These are phyloP conservation scores for Schoenoplectus triqueter DNA, from an alignment of 202 grass and related monocot species.

Conservation along the genomic window DNA sequence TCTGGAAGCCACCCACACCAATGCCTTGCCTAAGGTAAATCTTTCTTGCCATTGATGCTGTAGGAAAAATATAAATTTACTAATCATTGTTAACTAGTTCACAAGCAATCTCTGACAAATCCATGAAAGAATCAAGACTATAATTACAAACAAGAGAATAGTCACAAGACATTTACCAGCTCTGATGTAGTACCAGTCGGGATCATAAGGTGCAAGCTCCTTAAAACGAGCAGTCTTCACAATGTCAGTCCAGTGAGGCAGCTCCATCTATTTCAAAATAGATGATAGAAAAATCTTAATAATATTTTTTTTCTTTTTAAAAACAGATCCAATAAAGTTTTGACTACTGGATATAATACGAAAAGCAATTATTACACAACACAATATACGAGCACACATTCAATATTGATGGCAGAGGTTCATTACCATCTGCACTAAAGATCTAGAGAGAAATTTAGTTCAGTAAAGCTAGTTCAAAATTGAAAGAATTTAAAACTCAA, in stretches of 20 bases:
- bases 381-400: too few species aligned
- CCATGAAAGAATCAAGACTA: background rate
- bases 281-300: background rate
- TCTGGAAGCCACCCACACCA: slow-evolving; percentile 89
- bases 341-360: too few species aligned
- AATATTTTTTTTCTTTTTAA: too few species aligned
- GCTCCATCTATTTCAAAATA: slow-evolving; percentile 59
- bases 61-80: background rate
- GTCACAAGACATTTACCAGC: slow-evolving; percentile 48
- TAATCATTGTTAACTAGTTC: background rate
- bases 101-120: background rate
- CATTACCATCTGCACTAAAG: too few species aligned
- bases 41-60: slow-evolving; percentile 88
- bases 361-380: too few species aligned
- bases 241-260: slow-evolving; percentile 83
- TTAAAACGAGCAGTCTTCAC: slow-evolving; percentile 91
- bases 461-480: too few species aligned
- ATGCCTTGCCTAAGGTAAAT: slow-evolving; percentile 87
- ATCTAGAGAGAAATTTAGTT: too few species aligned
- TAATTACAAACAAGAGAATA: background rate
- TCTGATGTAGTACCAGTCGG: slow-evolving; percentile 90
- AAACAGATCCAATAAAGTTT: too few species aligned
- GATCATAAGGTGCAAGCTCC: slow-evolving; percentile 80
- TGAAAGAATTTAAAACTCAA: too few species aligned
- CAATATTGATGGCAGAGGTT: too few species aligned